Percentiles rank a stretch among this genome's conserved stretches.
phyloP scores from a whole-genome alignment of 805 yeast species.

The Cyberlindnera nakhonratchasimensis region DNA sequence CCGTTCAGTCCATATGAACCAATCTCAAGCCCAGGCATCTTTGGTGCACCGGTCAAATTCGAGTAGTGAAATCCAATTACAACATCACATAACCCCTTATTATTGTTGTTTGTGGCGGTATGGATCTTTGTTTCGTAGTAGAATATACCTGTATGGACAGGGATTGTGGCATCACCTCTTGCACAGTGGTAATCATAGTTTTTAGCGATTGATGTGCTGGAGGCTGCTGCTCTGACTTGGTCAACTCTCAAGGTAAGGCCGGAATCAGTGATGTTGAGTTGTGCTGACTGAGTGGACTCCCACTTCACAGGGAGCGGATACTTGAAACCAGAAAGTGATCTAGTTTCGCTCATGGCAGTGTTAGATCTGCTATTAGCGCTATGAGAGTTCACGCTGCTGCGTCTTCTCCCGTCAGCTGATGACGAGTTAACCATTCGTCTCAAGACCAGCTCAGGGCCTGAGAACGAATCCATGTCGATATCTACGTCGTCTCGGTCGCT shows the following conservation, averaged over 20 bases:
- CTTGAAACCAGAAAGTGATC: not conserved
- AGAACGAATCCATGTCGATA: conserved; percentile 2
- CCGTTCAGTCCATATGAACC: conserved; percentile 53
- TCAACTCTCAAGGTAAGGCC: conserved; percentile 19
- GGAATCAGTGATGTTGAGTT: conserved; percentile 9
- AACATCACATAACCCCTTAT: conserved; percentile 30
- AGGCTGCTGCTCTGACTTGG: not conserved
- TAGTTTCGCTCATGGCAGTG: not conserved
- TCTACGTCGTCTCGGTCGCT: conserved; percentile 13
- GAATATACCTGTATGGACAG: conserved; percentile 42
- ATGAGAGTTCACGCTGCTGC: conserved; percentile 2
- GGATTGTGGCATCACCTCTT: conserved; percentile 35
- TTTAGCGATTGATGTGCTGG: conserved; percentile 8
- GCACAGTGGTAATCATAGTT: conserved; percentile 25
- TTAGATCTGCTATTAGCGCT: not conserved
- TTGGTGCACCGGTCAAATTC: conserved; percentile 26
- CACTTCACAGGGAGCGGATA: conserved; percentile 26
- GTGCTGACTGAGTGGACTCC: conserved; percentile 7
- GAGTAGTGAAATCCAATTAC: conserved; percentile 44
- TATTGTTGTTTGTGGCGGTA: conserved; percentile 34
- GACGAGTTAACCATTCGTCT: not conserved
- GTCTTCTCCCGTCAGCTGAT: conserved; percentile 2
- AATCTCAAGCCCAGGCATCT: conserved; percentile 46
- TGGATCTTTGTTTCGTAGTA: conserved; percentile 47
- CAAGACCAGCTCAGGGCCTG: not conserved